These are phyloP conservation scores for Solanum piurae DNA, from an alignment of 257 asterid genomes.

Conservation along the genomic window DNA sequence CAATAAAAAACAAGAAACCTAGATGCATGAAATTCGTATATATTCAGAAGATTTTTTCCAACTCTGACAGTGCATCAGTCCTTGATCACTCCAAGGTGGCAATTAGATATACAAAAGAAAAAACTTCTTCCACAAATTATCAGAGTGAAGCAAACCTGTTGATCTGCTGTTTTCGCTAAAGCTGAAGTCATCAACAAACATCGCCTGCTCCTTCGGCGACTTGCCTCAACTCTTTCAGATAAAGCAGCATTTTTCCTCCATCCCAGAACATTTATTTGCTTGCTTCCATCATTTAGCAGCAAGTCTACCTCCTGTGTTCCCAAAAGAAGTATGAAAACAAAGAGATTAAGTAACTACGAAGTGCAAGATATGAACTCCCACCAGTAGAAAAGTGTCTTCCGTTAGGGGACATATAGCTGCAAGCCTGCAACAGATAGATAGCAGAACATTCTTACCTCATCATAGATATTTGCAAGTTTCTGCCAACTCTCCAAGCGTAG, in stretches of 20 bases:
- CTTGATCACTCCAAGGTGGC: neutral
- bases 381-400: neutral
- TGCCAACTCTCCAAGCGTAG: conserved; percentile 95
- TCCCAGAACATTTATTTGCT: conserved; percentile 80
- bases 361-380: neutral
- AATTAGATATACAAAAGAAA: conserved; percentile 1
- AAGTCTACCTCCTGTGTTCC: conserved; percentile 89
- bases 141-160: conserved; percentile 57
- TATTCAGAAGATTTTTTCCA: neutral
- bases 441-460: conserved; percentile 53
- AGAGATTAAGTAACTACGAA: neutral
- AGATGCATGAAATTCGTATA: neutral
- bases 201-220: conserved; percentile 95
- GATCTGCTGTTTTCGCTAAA: conserved; percentile 62
- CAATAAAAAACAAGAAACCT: neutral
- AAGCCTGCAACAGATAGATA: conserved; percentile 6
- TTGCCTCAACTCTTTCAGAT: conserved; percentile 91
- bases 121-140: conserved; percentile 6
- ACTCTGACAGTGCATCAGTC: neutral
- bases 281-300: conserved; percentile 95
- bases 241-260: conserved; percentile 76
- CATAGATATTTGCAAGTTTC: conserved; percentile 88
- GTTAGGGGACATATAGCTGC: neutral
- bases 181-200: conserved; percentile 96
- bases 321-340: neutral